Conservation (phyloP, 2,329 filamentous ascomycete species). For the Stachybotrys chartarum region DNA sequence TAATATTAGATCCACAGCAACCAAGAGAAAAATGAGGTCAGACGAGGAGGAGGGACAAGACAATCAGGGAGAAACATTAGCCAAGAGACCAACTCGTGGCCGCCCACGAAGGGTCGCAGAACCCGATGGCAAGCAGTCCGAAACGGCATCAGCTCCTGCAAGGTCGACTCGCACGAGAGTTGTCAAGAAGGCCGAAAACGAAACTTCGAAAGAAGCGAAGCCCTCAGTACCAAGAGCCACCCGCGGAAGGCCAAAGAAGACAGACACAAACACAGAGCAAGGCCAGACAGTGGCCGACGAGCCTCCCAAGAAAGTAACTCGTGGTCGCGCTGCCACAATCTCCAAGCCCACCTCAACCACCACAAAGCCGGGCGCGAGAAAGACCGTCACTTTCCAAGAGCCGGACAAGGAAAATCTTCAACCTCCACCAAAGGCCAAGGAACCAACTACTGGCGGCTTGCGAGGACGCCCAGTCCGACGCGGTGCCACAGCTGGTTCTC, state of each 20-base stretch:
- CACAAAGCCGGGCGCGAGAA: conserved; percentile 43
- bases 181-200: conserved; percentile 17
- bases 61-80: conserved; percentile 21
- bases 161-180: conserved; percentile 21
- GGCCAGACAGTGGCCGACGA: conserved; percentile 11
- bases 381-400: conserved; percentile 57
- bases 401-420: conserved; percentile 58
- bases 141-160: conserved; percentile 8
- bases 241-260: conserved; percentile 38
- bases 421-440: conserved; percentile 31
- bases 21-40: conserved; percentile 43
- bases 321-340: conserved; percentile 15
- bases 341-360: conserved; percentile 24
- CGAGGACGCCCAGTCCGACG: conserved; percentile 37
- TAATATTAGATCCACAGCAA: conserved; percentile 24
- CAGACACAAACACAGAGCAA: conserved; percentile 15
- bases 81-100: conserved; percentile 33
- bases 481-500: conserved; percentile 18
- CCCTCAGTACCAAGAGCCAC: conserved; percentile 23
- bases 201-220: conserved; percentile 15
- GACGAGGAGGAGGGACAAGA: conserved; percentile 47
- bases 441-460: conserved; percentile 26
- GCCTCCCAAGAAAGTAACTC: conserved; percentile 24
- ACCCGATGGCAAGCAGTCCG: conserved; percentile 9
- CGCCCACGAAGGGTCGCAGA: conserved; percentile 33